These are phyloP conservation scores for Anisogramma anomala DNA, from an alignment of 2,329 filamentous ascomycete species.

Conservation along the genomic window DNA sequence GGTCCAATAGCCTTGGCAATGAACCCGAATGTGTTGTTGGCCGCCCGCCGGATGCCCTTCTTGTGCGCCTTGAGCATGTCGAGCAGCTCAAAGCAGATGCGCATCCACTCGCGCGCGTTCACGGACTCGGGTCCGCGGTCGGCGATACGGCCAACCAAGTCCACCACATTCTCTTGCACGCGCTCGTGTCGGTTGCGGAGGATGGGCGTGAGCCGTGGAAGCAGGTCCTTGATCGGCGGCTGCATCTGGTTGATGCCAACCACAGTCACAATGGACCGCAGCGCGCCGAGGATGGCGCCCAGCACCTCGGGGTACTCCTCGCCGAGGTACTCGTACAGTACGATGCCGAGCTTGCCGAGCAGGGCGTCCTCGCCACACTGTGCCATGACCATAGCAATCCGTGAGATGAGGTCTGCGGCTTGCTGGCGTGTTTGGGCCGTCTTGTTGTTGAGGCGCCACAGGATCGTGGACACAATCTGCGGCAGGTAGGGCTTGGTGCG, in stretches of 20 bases:
- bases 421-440: slow-evolving; percentile 93
- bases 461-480: slow-evolving; percentile 91
- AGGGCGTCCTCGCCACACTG: slow-evolving; percentile 93
- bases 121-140: slow-evolving; percentile 94
- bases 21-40: slow-evolving; percentile 99
- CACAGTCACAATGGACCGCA: slow-evolving; percentile 93
- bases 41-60: slow-evolving; percentile 94
- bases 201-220: slow-evolving; percentile 94
- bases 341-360: slow-evolving; percentile 88
- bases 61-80: slow-evolving; percentile 99
- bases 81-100: slow-evolving; percentile 95
- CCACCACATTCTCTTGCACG: slow-evolving; percentile 98
- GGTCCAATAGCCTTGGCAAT: slow-evolving; percentile 98
- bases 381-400: slow-evolving; percentile 98
- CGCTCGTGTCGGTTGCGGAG: slow-evolving; percentile 97
- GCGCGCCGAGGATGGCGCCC: slow-evolving; percentile 86
- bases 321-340: slow-evolving; percentile 94
- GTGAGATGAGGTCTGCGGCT: slow-evolving; percentile 88
- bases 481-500: slow-evolving; percentile 94
- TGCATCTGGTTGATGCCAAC: slow-evolving; percentile 98
- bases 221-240: slow-evolving; percentile 88
- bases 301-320: slow-evolving; percentile 98
- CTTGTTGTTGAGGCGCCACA: slow-evolving; percentile 97
- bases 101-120: slow-evolving; percentile 98
- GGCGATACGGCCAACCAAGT: slow-evolving; percentile 93